Evolutionary conservation across 2,329 filamentous ascomycete genomes (phyloP), one percentile per base, ranked within the genome.

Genomic region (Beauveria brongniartii): DNA sequence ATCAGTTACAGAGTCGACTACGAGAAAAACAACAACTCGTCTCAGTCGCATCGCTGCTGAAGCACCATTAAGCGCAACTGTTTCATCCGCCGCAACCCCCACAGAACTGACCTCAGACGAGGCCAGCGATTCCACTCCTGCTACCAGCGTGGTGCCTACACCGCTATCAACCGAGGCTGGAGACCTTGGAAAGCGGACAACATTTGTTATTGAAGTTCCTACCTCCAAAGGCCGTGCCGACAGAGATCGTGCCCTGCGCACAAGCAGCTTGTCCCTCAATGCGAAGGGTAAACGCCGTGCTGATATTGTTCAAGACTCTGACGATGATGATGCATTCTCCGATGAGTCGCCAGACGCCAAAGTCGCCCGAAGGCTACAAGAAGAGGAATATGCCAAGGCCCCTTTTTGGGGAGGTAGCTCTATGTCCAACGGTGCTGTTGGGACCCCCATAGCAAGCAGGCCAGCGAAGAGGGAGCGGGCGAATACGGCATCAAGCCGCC

Each of bases 181-280:
- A 37, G 20, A n/a, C 34, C 43, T 22, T 10, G 28, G 14, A 14
- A 48, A 61, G 30, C 69, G 70, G 5, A n/a, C 54, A 46, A 47
- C 30, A 47, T 64, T 55, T 18, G 43, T 37, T 43, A 59, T 75
- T 3, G 70, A 75, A 64, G 67, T 75, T 10, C 70, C 59, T 70
- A 26, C 71, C 69, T 24, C 51, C 62, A 64, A 1, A 64, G 62
- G 51, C 62, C 68, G 6, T 61, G 62, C 58, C n/a, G 69, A 70
- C 24, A 66, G 65, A 24, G 72, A 75, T 30, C 65, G 69, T n/a
- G 67, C 66, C 14, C 54, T 73, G 16, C 67, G 70, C 18, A 68
- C 67, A 9, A 85, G 80, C 72, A 73, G 79, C 55, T 81, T 77
- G 63, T 75, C 81, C 2, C 70, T 84, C 67, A 74, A 72, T 43